phyloP scores from a whole-genome alignment of 1,284 basidiomycete genomes.

The Naganishia albida region DNA sequence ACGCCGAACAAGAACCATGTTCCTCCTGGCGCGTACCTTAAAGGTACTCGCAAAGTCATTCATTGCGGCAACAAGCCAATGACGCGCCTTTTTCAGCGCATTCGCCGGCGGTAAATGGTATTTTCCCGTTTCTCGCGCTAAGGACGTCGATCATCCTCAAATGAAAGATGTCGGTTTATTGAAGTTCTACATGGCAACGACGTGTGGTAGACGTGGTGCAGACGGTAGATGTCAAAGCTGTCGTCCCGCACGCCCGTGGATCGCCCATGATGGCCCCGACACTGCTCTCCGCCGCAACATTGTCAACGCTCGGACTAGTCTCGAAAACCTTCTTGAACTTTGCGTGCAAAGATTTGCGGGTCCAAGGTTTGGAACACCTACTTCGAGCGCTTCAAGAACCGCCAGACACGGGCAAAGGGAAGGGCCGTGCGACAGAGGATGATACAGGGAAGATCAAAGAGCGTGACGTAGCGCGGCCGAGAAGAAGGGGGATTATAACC shows the following conservation, averaged over 20 bases:
- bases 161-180: not conserved
- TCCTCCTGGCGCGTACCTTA: no score
- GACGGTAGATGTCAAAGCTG: no score
- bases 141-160: not conserved
- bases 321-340: slow-evolving; percentile 74
- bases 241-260: no score
- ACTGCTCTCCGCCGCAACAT: slow-evolving; percentile 44
- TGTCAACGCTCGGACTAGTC: slow-evolving; percentile 61
- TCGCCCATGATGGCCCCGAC: slow-evolving; percentile 31
- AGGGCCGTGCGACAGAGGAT: slow-evolving; percentile 34
- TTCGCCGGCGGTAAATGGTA: no score
- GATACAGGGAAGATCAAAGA: slow-evolving; percentile 14
- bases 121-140: not conserved
- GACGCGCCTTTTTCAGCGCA: no score
- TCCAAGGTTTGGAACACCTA: slow-evolving; percentile 69
- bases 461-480: slow-evolving; percentile 33
- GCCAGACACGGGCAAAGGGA: slow-evolving; percentile 43
- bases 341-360: slow-evolving; percentile 64
- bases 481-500: slow-evolving; percentile 72
- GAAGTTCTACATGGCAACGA: slow-evolving; percentile 3
- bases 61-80: not conserved
- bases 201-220: no score
- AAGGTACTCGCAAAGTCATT: no score
- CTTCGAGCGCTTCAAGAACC: slow-evolving; percentile 63
- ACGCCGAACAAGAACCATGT: no score